Base-by-base conservation (phyloP, 2,329 filamentous ascomycete genomes). In the Graphilbum sp. region DNA sequence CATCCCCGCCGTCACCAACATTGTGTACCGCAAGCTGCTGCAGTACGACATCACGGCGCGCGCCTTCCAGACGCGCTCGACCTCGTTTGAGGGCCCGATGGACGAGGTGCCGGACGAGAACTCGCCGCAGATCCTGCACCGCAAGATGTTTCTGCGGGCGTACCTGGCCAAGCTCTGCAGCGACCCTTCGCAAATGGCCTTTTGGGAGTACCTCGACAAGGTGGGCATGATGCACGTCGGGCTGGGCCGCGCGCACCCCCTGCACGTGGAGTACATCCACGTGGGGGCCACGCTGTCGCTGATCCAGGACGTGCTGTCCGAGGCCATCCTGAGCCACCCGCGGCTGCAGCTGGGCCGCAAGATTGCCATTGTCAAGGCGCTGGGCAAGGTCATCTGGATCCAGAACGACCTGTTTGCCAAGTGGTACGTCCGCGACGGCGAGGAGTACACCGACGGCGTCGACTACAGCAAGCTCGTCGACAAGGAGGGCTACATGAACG, bases 221-320 rank as follows among this genome's bases (percentile, higher is more conserved):
- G 82, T 88, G 27, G 82, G 80, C 41, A 73, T 83, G 64, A 87
- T 87, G 80, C 82, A 87, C 54, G 75, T 79, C n/a, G 80, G 80
- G 1, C 72, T 77, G 34, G 80, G 76, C 16, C 72, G 80, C 30
- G 64, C 72, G 38, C 74, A 84, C 46, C 75, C 80, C 1, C 64
- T 87, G 15, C 79, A 86, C 50, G 69, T 88, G 45, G 82, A 88
- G 54, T 88, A 86, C 54, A 66, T 88, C 35, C 82, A 87, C 53
- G 77, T 88, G 34, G 77, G 80, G 36, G 72, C 64, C 24, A 76
- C 73, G 33, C 66, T 88, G 3, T 76, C 73, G 3, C 81, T 82
- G 52, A 79, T 88, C 47, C 78, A 85, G 50, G 81, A 88, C 50
- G 70, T 84, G 17, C 67, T 88, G 47, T 78, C 72, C 19, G 81